Conservation (phyloP, 345 rosid species). For the Corymbia maculata region DNA sequence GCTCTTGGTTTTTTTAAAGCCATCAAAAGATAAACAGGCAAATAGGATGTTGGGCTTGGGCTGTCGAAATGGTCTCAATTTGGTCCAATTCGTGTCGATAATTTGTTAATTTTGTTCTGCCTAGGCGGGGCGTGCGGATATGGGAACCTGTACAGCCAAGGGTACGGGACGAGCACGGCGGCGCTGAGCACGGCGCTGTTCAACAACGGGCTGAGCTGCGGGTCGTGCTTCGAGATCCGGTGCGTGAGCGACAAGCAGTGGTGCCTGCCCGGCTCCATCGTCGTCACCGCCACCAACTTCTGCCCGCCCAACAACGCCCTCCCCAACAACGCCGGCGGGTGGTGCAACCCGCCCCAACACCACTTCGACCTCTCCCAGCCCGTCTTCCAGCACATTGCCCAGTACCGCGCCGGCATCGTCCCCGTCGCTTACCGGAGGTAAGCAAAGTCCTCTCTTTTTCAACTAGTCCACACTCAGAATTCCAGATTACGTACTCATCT, state of each 20-base stretch:
- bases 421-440: constrained; percentile 70
- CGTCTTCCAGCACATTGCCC: constrained; percentile 77
- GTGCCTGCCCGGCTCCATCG: constrained; percentile 66
- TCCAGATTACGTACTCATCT: neutral
- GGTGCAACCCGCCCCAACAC: constrained; percentile 83
- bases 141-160: constrained; percentile 74
- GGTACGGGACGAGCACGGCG: constrained; percentile 74
- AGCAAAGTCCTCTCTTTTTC: neutral
- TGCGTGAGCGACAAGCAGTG: constrained; percentile 49
- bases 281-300: constrained; percentile 75
- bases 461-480: neutral
- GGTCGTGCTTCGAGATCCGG: constrained; percentile 69
- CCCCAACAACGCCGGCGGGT: constrained; percentile 70
- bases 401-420: constrained; percentile 68
- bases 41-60: neutral
- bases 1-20: neutral
- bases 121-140: constrained; percentile 82
- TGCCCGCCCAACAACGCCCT: constrained; percentile 78
- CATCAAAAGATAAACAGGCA: neutral
- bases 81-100: neutral
- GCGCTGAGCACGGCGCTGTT: constrained; percentile 75
- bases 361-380: constrained; percentile 84
- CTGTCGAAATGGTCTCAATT: neutral
- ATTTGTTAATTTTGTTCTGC: neutral
- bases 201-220: constrained; percentile 68